Percentiles rank a stretch among this genome's conserved stretches.
Evolutionary conservation across 495 filamentous ascomycete species (phyloP).

Genomic region (Aspergillus baeticus): DNA sequence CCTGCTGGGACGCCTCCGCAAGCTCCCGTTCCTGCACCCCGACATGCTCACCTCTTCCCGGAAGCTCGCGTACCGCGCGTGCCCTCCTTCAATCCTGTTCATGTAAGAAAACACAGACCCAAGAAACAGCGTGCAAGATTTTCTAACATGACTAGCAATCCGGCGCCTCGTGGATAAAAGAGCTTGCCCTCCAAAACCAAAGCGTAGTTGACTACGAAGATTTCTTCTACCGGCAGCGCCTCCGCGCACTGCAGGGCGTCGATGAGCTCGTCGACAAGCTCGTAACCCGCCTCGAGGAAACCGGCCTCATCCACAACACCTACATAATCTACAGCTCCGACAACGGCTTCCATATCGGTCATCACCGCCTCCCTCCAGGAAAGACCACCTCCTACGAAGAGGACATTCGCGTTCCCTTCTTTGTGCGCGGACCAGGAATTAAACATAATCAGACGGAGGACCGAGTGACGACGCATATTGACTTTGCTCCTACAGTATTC

Average conservation of each 20-base stretch:
- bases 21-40: constrained; percentile 48
- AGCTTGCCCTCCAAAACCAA: constrained; percentile 51
- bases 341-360: constrained; percentile 74
- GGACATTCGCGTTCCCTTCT: constrained; percentile 70
- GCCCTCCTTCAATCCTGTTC: constrained; percentile 42
- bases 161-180: constrained; percentile 62
- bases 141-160: constrained; percentile 44
- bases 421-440: constrained; percentile 59
- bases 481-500: constrained; percentile 60
- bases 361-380: constrained; percentile 69
- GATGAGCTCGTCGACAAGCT: constrained; percentile 67
- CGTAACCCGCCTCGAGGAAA: constrained; percentile 49
- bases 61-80: constrained; percentile 39
- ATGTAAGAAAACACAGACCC: constrained; percentile 49
- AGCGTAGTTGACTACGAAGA: constrained; percentile 65
- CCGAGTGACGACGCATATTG: constrained; percentile 56
- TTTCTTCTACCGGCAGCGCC: constrained; percentile 62
- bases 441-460: constrained; percentile 40
- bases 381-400: constrained; percentile 73
- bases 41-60: constrained; percentile 40
- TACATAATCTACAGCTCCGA: constrained; percentile 72
- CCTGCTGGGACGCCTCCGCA: constrained; percentile 35
- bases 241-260: constrained; percentile 63
- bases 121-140: constrained; percentile 47
- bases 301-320: constrained; percentile 61